Base-by-base conservation (phyloP, 768 basidiomycete genomes). In the Rhizopogon rudus region DNA sequence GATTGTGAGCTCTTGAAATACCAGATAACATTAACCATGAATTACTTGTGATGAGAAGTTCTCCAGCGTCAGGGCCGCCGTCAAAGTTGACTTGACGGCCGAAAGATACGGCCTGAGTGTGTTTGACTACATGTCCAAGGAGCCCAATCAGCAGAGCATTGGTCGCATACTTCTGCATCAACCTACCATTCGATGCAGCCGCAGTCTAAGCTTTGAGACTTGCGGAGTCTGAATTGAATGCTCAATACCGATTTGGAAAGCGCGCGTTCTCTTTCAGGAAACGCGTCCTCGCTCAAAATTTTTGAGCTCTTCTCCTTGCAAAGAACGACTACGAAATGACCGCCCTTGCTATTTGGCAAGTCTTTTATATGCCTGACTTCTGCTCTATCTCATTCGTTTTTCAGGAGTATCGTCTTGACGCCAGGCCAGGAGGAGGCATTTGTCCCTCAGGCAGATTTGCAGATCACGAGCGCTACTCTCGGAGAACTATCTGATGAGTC, bases 61-160 rank as follows among this genome's bases (percentile, higher is more conserved):
- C 77, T 99, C 93, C 58, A 99, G 79, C 1, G 95, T 98, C 61
- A 99, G 77, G 3, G 97, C 95, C 31, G 97, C 96, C n/a, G 96
- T 98, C 49, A 99, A 79, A 22, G 97, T 97, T 6, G 93, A 93
- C 60, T 97, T 81, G 54, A 99, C 97, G 17, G 94, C 94, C 22
- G 92, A 89, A 52, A 99, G 87, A 73, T 99, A 98, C 3, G 96
- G 95, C 66, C 96, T 82, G 44, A 98, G 79, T 6, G 91, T 89
- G 77, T 98, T 97, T 1, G 96, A 96, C 96, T 98, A 63, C 54
- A 6, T 29, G 31, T 55, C 40, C 25, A 52, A 40, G 37, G 40
- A 56, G 60, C 58, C 56, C 61, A 55, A 44, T 28, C 13, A 55
- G 44, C 44, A 40, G 52, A 28, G 43, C 33, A 48, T 40, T 12